Base-by-base conservation (phyloP, 768 basidiomycete genomes). In the Hortiboletus flavorubellus region DNA sequence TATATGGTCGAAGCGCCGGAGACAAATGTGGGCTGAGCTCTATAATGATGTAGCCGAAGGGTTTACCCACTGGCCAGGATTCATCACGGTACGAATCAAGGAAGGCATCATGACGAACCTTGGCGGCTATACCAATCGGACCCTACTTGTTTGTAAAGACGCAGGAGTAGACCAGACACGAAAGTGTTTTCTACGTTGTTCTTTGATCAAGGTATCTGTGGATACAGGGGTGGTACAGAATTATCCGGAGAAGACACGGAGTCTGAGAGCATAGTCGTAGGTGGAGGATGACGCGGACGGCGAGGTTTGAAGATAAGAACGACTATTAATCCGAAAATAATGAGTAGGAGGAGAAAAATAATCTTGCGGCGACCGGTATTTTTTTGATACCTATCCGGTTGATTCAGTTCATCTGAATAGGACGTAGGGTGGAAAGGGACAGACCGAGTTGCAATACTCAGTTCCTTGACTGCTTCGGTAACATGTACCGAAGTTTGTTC, bases 291-390 rank as follows among this genome's bases (percentile, higher is more conserved):
- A 62, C 21, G 21, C 21, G 21, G 21, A 21, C 79, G 76, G 69
- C 84, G 86, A 42, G 95, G 93, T 76, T 97, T 98, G 78, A 96
- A 92, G 54, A 98, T 88, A 65, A 99, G 80, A 46, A 94, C 83
- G 59, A 98, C 64, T 64, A 96, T 80, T 53, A 94, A 81, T 14
- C 89, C 92, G 65, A 94, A 81, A 64, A 98, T 95, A 67, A 96
- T 81, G 37, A 99, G 80, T 45, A 98, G 59, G 39, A 99, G 81
- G 45, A 98, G 80, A 68, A 98, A 89, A 54, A 99, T 98, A 72
- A 93, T 93, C 69, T 89, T 87, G 73, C 96, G 81, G 66, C 92
- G 82, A 40, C 96, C 94, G 2, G 95, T 93, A 66, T 89, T 93
- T 67, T 87, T 87, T 75, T 99, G 97, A 73, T 98, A 96, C 60